phyloP scores from a whole-genome alignment of 2,329 filamentous ascomycete species.

The Bipolaris sorokiniana region DNA sequence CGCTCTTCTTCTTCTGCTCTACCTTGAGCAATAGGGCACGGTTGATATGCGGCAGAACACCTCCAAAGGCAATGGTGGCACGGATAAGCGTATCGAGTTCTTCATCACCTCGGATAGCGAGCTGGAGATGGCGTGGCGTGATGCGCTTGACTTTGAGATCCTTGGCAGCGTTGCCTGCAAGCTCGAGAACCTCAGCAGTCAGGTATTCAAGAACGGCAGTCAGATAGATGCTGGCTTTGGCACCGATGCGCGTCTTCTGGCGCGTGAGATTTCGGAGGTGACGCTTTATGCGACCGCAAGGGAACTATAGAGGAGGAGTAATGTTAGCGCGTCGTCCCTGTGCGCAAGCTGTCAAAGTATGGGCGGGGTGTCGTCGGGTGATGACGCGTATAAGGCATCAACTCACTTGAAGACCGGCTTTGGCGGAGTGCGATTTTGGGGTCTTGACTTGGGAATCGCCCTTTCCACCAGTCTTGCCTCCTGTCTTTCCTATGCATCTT shows the following conservation, averaged over 20 bases:
- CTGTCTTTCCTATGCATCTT: conserved; percentile 59
- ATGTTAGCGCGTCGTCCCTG: conserved; percentile 35
- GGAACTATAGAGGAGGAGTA: conserved; percentile 69
- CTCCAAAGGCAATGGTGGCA: conserved; percentile 96
- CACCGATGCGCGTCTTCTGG: conserved; percentile 99
- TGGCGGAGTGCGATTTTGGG: conserved; percentile 91
- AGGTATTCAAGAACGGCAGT: conserved; percentile 98
- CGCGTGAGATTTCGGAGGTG: conserved; percentile 99
- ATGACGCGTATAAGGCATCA: conserved; percentile 29
- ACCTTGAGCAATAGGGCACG: conserved; percentile 93
- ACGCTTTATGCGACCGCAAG: conserved; percentile 99
- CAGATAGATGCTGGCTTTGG: conserved; percentile 97
- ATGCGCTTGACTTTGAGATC: conserved; percentile 99
- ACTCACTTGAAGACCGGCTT: conserved; percentile 93
- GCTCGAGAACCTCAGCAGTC: conserved; percentile 95
- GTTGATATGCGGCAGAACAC: conserved; percentile 99
- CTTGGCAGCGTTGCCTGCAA: conserved; percentile 98
- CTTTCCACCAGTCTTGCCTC: conserved; percentile 90
- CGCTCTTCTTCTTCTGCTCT: conserved; percentile 97
- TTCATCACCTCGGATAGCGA: conserved; percentile 97
- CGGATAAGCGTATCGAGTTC: conserved; percentile 97
- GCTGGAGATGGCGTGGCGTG: conserved; percentile 94
- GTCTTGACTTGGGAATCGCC: conserved; percentile 79
- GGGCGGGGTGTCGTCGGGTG: conserved; percentile 30
- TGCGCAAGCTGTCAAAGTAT: conserved; percentile 16